A percentile compares a stretch with the other conserved stretches of the same genome.
These are phyloP conservation scores for Boletus rex-veris DNA, from an alignment of 768 basidiomycete species.

Conservation along the genomic window DNA sequence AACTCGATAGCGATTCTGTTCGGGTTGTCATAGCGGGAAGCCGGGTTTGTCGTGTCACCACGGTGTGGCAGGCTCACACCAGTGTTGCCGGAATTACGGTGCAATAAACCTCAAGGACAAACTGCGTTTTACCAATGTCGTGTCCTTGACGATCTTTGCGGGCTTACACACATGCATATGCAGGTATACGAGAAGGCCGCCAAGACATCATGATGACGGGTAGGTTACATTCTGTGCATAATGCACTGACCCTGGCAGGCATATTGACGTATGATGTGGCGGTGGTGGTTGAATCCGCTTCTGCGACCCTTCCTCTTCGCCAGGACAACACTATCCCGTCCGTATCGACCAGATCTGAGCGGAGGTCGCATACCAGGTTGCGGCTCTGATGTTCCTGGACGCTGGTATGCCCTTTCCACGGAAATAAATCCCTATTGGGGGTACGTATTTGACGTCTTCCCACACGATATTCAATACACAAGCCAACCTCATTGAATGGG, in stretches of 20 bases:
- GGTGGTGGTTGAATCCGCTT: background rate
- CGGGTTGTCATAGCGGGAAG: too few species aligned
- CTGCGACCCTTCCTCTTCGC: background rate
- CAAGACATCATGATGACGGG: background rate
- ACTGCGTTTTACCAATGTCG: background rate
- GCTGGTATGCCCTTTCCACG: background rate
- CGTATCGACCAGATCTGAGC: background rate
- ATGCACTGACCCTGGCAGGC: too few species aligned
- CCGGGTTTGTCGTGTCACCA: background rate
- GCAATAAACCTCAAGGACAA: conserved; percentile 1
- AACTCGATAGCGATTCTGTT: too few species aligned
- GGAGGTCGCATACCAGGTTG: background rate
- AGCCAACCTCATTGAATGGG: conserved; percentile 45
- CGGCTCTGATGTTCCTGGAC: background rate
- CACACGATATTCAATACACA: conserved; percentile 37
- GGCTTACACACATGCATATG: background rate
- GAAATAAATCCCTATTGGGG: conserved; percentile 32
- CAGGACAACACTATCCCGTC: conserved; percentile 5
- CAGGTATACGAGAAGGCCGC: background rate
- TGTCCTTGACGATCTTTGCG: background rate
- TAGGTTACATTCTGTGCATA: background rate
- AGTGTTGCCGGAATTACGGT: background rate
- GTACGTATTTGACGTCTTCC: conserved; percentile 35
- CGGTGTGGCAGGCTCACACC: background rate
- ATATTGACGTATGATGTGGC: background rate